Percentiles rank a stretch among this genome's conserved stretches.
phyloP scores from a whole-genome alignment of 148 eudicot genomes.

The Simmondsia chinensis region DNA sequence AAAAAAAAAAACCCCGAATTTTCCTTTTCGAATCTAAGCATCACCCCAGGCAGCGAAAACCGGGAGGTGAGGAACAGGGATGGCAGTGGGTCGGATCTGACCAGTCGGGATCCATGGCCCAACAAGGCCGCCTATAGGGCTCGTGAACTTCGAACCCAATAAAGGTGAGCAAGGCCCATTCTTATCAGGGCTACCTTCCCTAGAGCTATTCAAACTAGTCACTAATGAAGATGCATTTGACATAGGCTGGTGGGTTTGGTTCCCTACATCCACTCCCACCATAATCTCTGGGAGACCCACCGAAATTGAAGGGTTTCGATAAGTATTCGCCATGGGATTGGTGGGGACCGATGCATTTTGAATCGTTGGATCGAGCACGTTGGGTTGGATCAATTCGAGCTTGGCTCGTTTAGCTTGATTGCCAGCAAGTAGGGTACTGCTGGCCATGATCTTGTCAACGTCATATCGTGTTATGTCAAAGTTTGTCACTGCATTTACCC shows the following conservation, averaged over 20 bases:
- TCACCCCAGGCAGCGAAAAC: constrained; percentile 68
- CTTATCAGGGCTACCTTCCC: constrained; percentile 69
- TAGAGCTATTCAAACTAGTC: constrained; percentile 64
- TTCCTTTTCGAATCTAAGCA: constrained; percentile 12
- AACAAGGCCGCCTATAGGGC: neutral
- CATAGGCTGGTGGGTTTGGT: constrained; percentile 17
- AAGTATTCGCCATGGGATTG: neutral
- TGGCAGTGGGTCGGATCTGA: constrained; percentile 23
- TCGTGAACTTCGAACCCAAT: neutral
- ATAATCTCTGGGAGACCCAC: constrained; percentile 29
- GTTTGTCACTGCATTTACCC: constrained; percentile 75
- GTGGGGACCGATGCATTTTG: constrained; percentile 29
- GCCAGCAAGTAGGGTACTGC: constrained; percentile 55
- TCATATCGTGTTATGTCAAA: constrained; percentile 68
- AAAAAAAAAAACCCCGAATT: neutral
- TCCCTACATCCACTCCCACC: constrained; percentile 22
- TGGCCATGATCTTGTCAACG: constrained; percentile 57
- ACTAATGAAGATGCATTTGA: constrained; percentile 57
- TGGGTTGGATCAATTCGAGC: constrained; percentile 5
- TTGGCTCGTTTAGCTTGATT: constrained; percentile 51
- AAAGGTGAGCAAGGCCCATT: constrained; percentile 14
- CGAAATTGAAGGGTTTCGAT: constrained; percentile 16
- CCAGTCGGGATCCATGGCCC: constrained; percentile 34
- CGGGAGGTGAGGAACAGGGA: constrained; percentile 49
- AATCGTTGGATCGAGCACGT: too few relatives aligned